A percentile compares a stretch with the other conserved stretches of the same genome.
Evolutionary conservation across 2,329 filamentous ascomycete genomes (phyloP).

Genomic region (Fusarium sp.): DNA sequence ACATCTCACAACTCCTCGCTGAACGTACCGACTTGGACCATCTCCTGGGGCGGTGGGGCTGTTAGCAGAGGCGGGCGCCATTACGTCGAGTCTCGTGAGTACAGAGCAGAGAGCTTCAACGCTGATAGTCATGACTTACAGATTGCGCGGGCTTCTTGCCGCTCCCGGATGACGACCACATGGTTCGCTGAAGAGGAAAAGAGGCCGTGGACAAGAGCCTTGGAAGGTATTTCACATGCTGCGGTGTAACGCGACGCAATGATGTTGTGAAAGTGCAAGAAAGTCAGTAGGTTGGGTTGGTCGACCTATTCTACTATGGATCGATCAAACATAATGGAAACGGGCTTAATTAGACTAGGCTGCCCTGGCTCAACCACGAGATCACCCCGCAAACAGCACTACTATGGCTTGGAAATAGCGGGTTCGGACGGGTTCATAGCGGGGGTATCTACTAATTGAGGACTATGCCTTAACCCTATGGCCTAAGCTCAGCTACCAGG

Average conservation of each 20-base stretch:
- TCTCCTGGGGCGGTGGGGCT: slow-evolving; percentile 75
- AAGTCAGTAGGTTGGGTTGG: slow-evolving; percentile 25
- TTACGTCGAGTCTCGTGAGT: slow-evolving; percentile 38
- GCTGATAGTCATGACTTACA: slow-evolving; percentile 57
- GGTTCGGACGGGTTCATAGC: slow-evolving; percentile 16
- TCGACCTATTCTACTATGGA: slow-evolving; percentile 11
- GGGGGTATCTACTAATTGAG: slow-evolving; percentile 12
- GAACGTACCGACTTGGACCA: slow-evolving; percentile 95
- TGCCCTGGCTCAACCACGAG: slow-evolving; percentile 24
- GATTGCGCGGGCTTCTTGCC: slow-evolving; percentile 76
- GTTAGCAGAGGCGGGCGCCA: slow-evolving; percentile 45
- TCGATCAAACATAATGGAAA: slow-evolving; percentile 22
- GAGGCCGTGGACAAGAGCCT: slow-evolving; percentile 38
- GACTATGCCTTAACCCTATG: neutral
- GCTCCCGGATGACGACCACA: slow-evolving; percentile 72
- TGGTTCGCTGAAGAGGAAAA: slow-evolving; percentile 46
- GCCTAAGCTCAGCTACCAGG: neutral
- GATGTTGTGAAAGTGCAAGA: slow-evolving; percentile 33
- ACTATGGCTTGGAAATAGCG: slow-evolving; percentile 21
- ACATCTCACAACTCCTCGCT: slow-evolving; percentile 16
- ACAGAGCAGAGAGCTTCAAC: slow-evolving; percentile 22
- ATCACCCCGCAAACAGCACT: slow-evolving; percentile 33
- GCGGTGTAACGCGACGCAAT: slow-evolving; percentile 38
- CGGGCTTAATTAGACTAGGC: slow-evolving; percentile 22
- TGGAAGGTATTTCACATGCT: slow-evolving; percentile 44